A percentile compares a stretch with the other conserved stretches of the same genome.
Conservation (phyloP, 441 rosid genomes). For the Mallotus japonicus region DNA sequence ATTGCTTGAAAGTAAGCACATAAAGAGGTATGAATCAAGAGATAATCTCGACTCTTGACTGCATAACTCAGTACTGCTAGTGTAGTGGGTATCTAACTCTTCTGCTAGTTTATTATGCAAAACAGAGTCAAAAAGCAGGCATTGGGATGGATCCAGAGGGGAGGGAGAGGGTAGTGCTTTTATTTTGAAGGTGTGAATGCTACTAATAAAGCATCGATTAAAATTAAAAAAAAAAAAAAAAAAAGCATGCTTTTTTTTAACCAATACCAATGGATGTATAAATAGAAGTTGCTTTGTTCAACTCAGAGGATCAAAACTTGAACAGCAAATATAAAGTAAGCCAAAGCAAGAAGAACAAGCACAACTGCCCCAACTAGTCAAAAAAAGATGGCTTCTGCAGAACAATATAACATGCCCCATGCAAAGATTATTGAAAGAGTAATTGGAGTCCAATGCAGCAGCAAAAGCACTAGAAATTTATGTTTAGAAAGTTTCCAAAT, state of each 20-base stretch:
- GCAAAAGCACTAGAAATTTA: not conserved
- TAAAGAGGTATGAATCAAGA: conserved; percentile 2
- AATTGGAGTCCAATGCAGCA: not conserved
- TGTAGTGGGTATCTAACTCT: not conserved
- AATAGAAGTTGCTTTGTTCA: not conserved
- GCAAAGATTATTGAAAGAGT: conserved; percentile 8
- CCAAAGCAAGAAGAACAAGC: not conserved
- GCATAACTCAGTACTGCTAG: too few relatives aligned
- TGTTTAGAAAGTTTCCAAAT: not conserved
- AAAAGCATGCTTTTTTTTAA: not conserved
- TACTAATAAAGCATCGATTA: not conserved
- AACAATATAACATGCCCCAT: not conserved
- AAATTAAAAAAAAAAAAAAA: too few relatives aligned
- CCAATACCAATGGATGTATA: not conserved
- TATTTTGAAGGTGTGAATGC: not conserved
- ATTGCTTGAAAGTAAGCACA: conserved; percentile 4
- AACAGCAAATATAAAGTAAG: not conserved
- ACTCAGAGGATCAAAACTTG: not conserved
- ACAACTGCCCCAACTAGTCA: not conserved
- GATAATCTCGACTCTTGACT: not conserved
- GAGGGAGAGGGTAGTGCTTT: not conserved
- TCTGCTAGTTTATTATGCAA: not conserved
- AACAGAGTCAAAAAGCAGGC: too few relatives aligned
- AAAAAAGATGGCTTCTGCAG: not conserved
- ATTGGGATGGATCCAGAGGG: too few relatives aligned